A percentile compares a stretch with the other conserved stretches of the same genome.
phyloP scores from a whole-genome alignment of 441 rosid genomes.

The Mallotus repandus region DNA sequence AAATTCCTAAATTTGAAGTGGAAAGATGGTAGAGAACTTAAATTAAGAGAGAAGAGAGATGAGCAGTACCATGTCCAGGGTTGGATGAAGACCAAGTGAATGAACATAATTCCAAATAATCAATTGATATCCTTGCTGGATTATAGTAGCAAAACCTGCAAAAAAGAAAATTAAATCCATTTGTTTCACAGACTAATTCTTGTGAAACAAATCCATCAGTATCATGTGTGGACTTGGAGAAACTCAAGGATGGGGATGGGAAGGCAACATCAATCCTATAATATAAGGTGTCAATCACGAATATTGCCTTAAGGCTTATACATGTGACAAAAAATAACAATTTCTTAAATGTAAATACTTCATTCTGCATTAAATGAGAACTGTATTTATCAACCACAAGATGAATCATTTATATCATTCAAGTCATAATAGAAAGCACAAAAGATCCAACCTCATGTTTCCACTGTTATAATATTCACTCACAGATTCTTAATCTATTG shows the following conservation, averaged over 20 bases:
- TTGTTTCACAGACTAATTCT: constrained; percentile 14
- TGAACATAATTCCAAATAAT: constrained; percentile 84
- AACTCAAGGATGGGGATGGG: neutral
- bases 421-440: neutral
- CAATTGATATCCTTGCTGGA: constrained; percentile 77
- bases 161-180: constrained; percentile 10
- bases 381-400: neutral
- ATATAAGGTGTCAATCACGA: constrained; percentile 65
- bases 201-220: neutral
- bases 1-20: neutral
- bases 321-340: constrained; percentile 70
- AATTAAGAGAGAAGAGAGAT: neutral
- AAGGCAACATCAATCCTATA: constrained; percentile 32
- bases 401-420: neutral
- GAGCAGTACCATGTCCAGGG: constrained; percentile 63
- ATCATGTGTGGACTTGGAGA: neutral
- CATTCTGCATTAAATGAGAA: constrained; percentile 44
- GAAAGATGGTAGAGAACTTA: neutral
- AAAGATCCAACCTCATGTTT: neutral
- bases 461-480: neutral
- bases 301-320: constrained; percentile 53
- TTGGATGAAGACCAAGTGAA: constrained; percentile 68
- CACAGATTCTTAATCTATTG: neutral
- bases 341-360: constrained; percentile 72
- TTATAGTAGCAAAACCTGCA: constrained; percentile 81